phyloP scores from a whole-genome alignment of 108 stramenopile genomes.

The Parietichytrium sp. region DNA sequence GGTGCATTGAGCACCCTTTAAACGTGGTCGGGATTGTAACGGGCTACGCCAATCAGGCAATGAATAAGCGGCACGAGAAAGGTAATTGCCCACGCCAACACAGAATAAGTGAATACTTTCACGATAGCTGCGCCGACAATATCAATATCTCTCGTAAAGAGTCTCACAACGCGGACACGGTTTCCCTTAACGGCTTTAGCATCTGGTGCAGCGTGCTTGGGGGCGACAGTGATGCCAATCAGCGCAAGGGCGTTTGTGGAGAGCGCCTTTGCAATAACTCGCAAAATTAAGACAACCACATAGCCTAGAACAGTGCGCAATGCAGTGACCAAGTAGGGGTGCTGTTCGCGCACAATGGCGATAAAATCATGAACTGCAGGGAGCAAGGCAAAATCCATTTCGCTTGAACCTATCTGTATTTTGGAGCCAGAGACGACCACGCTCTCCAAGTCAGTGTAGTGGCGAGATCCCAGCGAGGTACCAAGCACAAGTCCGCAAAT shows the following conservation, averaged over 20 bases:
- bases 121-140: neutral
- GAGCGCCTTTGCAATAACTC: conserved; percentile 22
- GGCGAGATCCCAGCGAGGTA: neutral
- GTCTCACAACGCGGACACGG: neutral
- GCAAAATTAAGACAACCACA: neutral
- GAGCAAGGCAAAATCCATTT: neutral
- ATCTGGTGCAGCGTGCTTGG: neutral
- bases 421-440: no score
- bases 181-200: neutral
- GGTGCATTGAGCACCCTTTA: no score
- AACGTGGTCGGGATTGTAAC: no score
- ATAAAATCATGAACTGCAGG: neutral
- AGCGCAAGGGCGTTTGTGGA: neutral
- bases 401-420: neutral
- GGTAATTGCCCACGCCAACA: neutral
- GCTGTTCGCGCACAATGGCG: neutral
- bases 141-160: neutral
- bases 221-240: conserved; percentile 7
- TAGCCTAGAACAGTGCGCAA: neutral
- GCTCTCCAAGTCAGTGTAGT: neutral
- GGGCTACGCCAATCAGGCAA: no score
- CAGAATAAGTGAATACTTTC: neutral
- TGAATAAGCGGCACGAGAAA: neutral
- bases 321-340: neutral
- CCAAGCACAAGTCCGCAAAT: neutral